Conservation (phyloP, 2,329 filamentous ascomycete species). For the Ophiocordyceps camponoti-leonardi region DNA sequence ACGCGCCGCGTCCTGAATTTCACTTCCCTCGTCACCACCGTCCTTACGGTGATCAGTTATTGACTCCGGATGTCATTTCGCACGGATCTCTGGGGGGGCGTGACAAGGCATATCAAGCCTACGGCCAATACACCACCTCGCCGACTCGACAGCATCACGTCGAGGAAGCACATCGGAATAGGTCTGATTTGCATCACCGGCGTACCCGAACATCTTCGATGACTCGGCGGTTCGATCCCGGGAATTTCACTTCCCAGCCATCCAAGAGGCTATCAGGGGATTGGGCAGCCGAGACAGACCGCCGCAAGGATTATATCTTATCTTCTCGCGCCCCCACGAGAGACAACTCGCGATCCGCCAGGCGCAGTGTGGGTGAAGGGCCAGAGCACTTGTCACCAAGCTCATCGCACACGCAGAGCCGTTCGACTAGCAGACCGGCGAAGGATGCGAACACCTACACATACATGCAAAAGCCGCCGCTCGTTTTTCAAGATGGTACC, state of each 20-base stretch:
- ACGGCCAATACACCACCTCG: constrained; percentile 8
- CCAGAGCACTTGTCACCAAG: constrained; percentile 5
- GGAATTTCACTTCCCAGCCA: constrained; percentile 10
- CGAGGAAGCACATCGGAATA: constrained; percentile 10
- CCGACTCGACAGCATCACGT: constrained; percentile 14
- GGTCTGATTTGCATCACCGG: constrained; percentile 8
- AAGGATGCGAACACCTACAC: constrained; percentile 11
- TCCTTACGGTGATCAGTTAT: constrained; percentile 14
- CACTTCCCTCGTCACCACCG: constrained; percentile 13
- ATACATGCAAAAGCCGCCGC: constrained; percentile 15
- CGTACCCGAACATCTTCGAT: constrained; percentile 11
- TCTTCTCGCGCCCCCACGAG: constrained; percentile 11
- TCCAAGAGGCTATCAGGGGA: constrained; percentile 16
- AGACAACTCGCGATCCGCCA: constrained; percentile 13
- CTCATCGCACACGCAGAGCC: constrained; percentile 12
- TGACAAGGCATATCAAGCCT: constrained; percentile 21
- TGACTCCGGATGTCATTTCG: constrained; percentile 26
- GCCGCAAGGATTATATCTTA: constrained; percentile 9
- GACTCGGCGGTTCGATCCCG: constrained; percentile 7
- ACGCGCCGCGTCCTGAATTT: constrained; percentile 14
- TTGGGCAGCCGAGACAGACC: constrained; percentile 9
- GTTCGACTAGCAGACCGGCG: constrained; percentile 21
- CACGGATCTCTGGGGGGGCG: constrained; percentile 23
- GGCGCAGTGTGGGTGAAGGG: constrained; percentile 8
- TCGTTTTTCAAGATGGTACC: constrained; percentile 17